Conservation (phyloP, 2,329 filamentous ascomycete species). For the Pyricularia grisea region DNA sequence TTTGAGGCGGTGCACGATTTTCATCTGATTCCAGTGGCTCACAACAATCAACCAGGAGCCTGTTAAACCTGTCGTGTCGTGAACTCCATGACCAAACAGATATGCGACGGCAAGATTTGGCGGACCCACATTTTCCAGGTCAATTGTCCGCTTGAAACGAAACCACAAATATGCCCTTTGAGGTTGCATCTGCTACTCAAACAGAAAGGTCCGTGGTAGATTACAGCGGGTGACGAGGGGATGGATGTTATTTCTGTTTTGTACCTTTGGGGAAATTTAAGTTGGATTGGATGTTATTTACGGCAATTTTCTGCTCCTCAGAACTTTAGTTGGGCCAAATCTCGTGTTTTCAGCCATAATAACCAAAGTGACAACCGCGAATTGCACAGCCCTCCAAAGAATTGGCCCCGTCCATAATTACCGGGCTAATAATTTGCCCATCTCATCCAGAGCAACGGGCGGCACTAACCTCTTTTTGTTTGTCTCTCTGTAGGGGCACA, state of each 20-base stretch:
- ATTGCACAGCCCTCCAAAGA: background rate
- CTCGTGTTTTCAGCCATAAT: background rate
- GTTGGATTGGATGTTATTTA: background rate
- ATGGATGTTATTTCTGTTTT: background rate
- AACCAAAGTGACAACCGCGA: background rate
- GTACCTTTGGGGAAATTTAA: background rate
- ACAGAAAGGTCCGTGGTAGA: background rate
- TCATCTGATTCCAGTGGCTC: background rate
- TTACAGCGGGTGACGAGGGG: background rate
- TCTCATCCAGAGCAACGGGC: background rate
- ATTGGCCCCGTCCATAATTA: background rate
- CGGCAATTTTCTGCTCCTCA: background rate
- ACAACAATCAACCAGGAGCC: background rate
- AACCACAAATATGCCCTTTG: background rate
- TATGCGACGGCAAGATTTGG: background rate
- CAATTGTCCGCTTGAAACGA: background rate
- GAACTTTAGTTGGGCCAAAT: background rate
- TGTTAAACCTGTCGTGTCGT: background rate
- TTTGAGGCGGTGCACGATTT: background rate
- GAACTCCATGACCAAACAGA: background rate
- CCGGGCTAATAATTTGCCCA: background rate
- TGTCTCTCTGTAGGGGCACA: background rate
- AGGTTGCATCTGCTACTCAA: background rate
- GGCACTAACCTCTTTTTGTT: background rate
- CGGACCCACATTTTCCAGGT: background rate